phyloP scores from a whole-genome alignment of 345 rosid genomes.

The Microcos paniculata region DNA sequence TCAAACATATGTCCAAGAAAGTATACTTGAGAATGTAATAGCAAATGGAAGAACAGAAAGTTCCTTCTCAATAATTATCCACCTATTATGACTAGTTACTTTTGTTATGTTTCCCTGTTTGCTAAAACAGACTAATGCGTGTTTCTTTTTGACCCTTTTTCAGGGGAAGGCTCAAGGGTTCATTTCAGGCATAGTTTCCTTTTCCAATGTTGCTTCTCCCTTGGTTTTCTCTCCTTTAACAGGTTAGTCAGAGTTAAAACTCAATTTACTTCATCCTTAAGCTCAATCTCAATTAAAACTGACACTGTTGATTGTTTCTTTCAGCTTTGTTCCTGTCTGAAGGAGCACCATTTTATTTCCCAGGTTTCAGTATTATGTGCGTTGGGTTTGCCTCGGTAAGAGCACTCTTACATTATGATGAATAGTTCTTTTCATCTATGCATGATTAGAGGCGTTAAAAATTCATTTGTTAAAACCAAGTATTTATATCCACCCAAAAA shows the following conservation, averaged over 20 bases:
- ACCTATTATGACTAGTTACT: neutral
- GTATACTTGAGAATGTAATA: neutral
- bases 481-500: too few relatives aligned
- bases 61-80: neutral
- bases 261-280: neutral
- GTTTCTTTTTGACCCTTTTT: slow-evolving; percentile 1
- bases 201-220: slow-evolving; percentile 74
- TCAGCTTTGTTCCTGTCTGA: slow-evolving; percentile 87
- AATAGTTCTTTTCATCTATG: neutral
- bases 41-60: neutral
- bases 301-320: slow-evolving; percentile 13
- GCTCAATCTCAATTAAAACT: slow-evolving; percentile 3
- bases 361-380: slow-evolving; percentile 92
- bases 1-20: neutral
- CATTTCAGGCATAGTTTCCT: slow-evolving; percentile 75
- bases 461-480: too few relatives aligned
- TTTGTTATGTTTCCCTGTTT: neutral
- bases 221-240: slow-evolving; percentile 78
- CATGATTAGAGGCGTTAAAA: neutral
- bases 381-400: slow-evolving; percentile 66
- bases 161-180: slow-evolving; percentile 96
- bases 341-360: slow-evolving; percentile 73
- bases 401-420: neutral
- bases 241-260: slow-evolving; percentile 45
- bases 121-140: neutral